Conservation (phyloP, 2,329 filamentous ascomycete species). For the Fusarium sp. region DNA sequence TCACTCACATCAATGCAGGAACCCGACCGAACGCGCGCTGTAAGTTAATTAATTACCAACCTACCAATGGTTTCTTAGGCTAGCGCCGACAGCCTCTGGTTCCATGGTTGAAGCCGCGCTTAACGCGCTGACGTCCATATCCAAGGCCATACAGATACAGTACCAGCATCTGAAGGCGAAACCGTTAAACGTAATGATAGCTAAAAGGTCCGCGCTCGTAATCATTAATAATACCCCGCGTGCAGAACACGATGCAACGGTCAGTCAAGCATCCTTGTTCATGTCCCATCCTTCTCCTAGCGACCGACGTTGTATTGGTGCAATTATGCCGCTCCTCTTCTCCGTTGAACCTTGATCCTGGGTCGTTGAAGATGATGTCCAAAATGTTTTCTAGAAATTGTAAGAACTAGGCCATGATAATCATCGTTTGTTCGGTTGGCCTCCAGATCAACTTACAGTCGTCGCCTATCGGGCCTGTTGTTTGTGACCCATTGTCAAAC, state of each 20-base stretch:
- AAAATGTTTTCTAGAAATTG: neutral
- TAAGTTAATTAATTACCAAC: neutral
- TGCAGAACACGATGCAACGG: constrained; percentile 23
- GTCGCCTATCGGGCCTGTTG: constrained; percentile 31
- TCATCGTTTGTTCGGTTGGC: neutral
- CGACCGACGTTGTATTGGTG: constrained; percentile 24
- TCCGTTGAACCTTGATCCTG: constrained; percentile 7
- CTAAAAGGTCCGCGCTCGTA: constrained; percentile 23
- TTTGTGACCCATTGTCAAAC: neutral
- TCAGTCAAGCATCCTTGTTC: constrained; percentile 14
- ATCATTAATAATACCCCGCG: constrained; percentile 23
- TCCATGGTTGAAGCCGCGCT: neutral
- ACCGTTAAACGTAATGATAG: constrained; percentile 27
- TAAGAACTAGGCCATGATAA: neutral
- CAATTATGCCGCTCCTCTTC: constrained; percentile 4
- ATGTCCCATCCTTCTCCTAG: constrained; percentile 2
- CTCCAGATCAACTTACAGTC: constrained; percentile 18
- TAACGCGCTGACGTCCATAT: constrained; percentile 5
- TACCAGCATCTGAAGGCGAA: neutral
- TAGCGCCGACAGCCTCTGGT: neutral
- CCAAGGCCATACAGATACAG: neutral
- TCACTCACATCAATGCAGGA: constrained; percentile 43
- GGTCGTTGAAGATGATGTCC: neutral
- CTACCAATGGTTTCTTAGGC: neutral
- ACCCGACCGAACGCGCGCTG: constrained; percentile 34